These are phyloP conservation scores for Schizonepeta tenuifolia DNA, from an alignment of 257 asterid genomes.

Conservation along the genomic window DNA sequence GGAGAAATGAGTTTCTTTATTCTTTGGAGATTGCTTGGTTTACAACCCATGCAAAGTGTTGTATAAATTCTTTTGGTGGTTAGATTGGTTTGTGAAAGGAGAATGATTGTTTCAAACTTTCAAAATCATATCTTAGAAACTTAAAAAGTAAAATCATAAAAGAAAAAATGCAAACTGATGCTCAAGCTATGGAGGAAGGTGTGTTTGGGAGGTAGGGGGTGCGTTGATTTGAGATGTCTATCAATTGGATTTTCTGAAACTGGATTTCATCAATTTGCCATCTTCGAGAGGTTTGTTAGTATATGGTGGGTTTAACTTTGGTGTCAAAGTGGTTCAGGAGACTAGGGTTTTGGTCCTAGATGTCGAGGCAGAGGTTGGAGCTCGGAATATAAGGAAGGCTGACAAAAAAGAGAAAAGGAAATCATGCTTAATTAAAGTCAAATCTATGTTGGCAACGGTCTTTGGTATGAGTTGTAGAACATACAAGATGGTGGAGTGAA, in stretches of 20 bases:
- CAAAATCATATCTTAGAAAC: not conserved
- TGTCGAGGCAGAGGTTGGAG: no score
- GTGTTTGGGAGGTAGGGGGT: no score
- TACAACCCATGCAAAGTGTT: not conserved
- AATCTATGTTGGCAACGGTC: not conserved
- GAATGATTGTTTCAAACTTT: not conserved
- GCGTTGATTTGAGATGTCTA: no score
- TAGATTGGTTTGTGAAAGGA: not conserved
- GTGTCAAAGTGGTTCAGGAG: no score
- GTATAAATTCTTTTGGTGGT: not conserved
- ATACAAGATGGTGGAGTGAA: not conserved
- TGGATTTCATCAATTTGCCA: not conserved
- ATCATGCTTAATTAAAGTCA: not conserved
- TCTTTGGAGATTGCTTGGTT: conserved; percentile 8
- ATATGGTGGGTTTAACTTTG: not conserved
- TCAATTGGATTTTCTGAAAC: not conserved
- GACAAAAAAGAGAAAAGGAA: not conserved
- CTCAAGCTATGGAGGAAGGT: no score
- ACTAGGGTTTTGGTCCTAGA: no score
- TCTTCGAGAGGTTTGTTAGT: not conserved
- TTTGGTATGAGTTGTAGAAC: not conserved
- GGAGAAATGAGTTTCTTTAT: not conserved
- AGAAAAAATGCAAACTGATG: not conserved
- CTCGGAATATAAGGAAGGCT: no score
- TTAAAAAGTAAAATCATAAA: not conserved